phyloP scores from a whole-genome alignment of 1,139 yeast species.

The Saccharomyces hybrid region DNA sequence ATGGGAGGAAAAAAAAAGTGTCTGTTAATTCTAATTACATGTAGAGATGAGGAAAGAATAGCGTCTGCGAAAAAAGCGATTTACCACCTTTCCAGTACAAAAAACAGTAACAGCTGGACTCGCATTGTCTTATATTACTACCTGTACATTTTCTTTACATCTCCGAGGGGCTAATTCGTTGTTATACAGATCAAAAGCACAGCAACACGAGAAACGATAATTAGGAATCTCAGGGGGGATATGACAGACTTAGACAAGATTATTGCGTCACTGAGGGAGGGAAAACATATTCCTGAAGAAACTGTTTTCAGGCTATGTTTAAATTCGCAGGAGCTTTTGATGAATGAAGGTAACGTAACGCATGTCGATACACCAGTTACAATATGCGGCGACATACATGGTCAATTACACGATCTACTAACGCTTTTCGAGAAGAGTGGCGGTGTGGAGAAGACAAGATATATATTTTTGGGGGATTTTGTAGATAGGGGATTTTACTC shows the following conservation, averaged over 20 bases:
- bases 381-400: slow-evolving; percentile 98
- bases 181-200: not conserved
- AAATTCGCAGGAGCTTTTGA: slow-evolving; percentile 87
- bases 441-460: slow-evolving; percentile 63
- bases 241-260: slow-evolving; percentile 28
- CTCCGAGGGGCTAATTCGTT: not conserved
- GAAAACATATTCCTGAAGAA: slow-evolving; percentile 77
- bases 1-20: not conserved
- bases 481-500: slow-evolving; percentile 98
- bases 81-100: too few species aligned
- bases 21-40: not conserved
- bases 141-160: not conserved
- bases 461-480: slow-evolving; percentile 52
- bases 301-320: slow-evolving; percentile 77
- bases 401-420: slow-evolving; percentile 89
- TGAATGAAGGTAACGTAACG: slow-evolving; percentile 88
- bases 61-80: not conserved
- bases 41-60: not conserved
- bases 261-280: slow-evolving; percentile 59
- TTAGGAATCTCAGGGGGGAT: not conserved
- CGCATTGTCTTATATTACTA: too few species aligned
- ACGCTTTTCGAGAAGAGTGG: slow-evolving; percentile 80
- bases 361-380: slow-evolving; percentile 95
- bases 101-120: too few species aligned
- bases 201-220: not conserved